phyloP scores from a whole-genome alignment of 768 basidiomycete species.

The Dentipellis sp. region DNA sequence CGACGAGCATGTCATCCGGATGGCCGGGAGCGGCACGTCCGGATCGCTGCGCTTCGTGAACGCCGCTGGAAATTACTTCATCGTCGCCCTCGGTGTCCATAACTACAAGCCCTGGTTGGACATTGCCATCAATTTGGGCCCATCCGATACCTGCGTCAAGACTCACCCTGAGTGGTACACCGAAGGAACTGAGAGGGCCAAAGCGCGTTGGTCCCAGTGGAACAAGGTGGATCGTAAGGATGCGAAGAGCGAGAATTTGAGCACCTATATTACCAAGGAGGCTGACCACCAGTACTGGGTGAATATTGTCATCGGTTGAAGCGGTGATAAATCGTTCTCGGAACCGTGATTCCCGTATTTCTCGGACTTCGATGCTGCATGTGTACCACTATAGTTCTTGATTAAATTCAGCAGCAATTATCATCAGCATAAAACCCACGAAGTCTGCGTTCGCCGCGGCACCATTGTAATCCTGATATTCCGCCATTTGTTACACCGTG shows the following conservation, averaged over 20 bases:
- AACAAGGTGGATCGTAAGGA: background rate
- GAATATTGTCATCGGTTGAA: background rate
- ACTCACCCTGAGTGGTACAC: background rate
- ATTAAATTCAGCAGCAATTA: too few species aligned
- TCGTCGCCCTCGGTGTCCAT: background rate
- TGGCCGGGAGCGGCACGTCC: background rate
- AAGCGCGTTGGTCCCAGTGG: background rate
- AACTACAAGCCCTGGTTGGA: background rate
- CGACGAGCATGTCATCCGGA: background rate
- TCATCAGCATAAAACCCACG: too few species aligned
- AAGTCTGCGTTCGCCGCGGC: too few species aligned
- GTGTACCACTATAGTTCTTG: too few species aligned
- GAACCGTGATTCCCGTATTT: too few species aligned
- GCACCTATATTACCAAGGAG: background rate
- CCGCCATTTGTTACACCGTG: too few species aligned
- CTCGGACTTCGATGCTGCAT: too few species aligned
- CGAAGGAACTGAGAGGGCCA: background rate
- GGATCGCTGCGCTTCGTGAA: background rate
- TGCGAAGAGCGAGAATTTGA: background rate
- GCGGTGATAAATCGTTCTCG: background rate
- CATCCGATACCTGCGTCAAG: background rate
- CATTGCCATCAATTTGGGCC: background rate
- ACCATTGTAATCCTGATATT: too few species aligned
- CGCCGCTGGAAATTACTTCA: background rate
- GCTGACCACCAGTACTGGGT: slow-evolving; percentile 4